Evolutionary conservation across 352 stramenopile genomes (phyloP).

Genomic region (Blastocystis sp.): DNA sequence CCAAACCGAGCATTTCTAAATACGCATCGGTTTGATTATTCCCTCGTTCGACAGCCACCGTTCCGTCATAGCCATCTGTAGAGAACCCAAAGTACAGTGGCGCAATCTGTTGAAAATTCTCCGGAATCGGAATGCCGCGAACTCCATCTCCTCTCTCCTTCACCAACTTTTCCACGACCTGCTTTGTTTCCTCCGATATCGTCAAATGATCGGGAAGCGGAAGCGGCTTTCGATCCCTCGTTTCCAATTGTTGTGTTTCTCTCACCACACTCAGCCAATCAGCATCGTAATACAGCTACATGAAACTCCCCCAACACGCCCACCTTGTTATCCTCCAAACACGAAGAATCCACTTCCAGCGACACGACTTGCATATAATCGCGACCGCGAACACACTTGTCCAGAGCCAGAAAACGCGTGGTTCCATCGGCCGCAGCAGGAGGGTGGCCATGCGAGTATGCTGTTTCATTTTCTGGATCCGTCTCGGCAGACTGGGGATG

Average conservation of each 20-base stretch:
- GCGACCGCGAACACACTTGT: slow-evolving; percentile 89
- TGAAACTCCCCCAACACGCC: slow-evolving; percentile 57
- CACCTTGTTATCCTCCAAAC: slow-evolving; percentile 57
- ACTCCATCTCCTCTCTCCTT: slow-evolving; percentile 59
- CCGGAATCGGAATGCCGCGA: slow-evolving; percentile 58
- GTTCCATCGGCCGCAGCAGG: not conserved
- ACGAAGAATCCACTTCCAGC: slow-evolving; percentile 62
- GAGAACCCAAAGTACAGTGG: slow-evolving; percentile 62
- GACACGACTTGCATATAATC: slow-evolving; percentile 86
- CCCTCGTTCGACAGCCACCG: slow-evolving; percentile 60
- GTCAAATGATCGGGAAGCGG: slow-evolving; percentile 65
- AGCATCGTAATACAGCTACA: slow-evolving; percentile 77
- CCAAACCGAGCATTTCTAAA: slow-evolving; percentile 77
- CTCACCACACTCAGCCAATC: slow-evolving; percentile 84
- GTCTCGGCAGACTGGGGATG: not conserved
- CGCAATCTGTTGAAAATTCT: slow-evolving; percentile 71
- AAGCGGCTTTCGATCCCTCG: slow-evolving; percentile 65
- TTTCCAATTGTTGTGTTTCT: slow-evolving; percentile 77
- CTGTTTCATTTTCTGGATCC: not conserved
- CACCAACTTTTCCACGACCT: slow-evolving; percentile 62
- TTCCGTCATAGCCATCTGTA: slow-evolving; percentile 16
- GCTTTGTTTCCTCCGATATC: slow-evolving; percentile 12
- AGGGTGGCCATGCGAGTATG: no score
- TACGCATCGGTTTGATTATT: slow-evolving; percentile 88
- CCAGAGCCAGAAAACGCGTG: slow-evolving; percentile 92